Base-by-base conservation (phyloP, 2,329 filamentous ascomycete species). In the Xylaria sp. region DNA sequence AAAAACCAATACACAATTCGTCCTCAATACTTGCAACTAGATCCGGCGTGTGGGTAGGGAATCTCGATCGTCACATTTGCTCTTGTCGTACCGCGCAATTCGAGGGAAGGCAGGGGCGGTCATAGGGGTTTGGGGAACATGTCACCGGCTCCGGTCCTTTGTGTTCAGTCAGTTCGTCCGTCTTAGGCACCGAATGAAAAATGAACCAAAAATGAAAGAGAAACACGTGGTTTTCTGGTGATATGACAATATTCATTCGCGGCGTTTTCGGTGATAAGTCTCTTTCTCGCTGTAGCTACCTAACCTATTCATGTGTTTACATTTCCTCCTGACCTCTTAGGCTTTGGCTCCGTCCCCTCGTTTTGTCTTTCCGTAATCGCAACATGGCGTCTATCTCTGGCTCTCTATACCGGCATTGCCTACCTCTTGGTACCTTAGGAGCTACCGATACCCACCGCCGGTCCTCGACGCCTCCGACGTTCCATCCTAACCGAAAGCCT, bases 1-100 rank as follows among this genome's bases (percentile, higher is more conserved):
- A 61, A 67, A 66, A 59, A 66, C 63, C 66, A 66, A 59, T 53
- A 50, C 55, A 61, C 59, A 63, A 67, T 59, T 58, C 57, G 58
- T 51, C 59, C 64, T 65, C 61, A n/a, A 60, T 62, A 67, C 62
- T 66, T 69, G 68, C 66, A 67, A 68, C 65, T 71, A 70, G 68
- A 69, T 64, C 61, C 64, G 68, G 68, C 67, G 67, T 66, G 67
- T 66, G 66, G 67, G 66, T 66, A 68, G 64, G 66, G 67, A 69
- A 64, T 67, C 64, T 67, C 62, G 61, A 67, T 69, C 63, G 65
- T 68, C 65, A 62, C 64, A 66, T 69, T 67, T 66, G 63, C 66
- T 61, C 62, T 66, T 65, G 66, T 69, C 64, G 60, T 64, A 62
- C 64, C 57, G 59, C 61, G 63, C 63, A 63, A 62, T 66, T 68